phyloP scores from a whole-genome alignment of 495 filamentous ascomycete species.

The Penicillium psychrofluorescens region DNA sequence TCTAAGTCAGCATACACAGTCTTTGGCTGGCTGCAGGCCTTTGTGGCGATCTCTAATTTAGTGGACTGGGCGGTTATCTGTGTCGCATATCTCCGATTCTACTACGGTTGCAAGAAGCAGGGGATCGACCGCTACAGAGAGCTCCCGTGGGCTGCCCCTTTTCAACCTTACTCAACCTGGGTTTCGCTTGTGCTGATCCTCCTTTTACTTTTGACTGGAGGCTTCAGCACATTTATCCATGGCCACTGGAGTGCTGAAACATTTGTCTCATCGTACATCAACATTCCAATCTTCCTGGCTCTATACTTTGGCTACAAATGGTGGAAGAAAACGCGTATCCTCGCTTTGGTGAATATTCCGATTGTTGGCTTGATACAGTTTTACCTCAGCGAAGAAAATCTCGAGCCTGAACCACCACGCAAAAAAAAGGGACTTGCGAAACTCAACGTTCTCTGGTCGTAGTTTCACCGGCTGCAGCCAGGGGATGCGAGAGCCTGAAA shows the following conservation, averaged over 20 bases:
- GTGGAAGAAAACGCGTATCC: conserved; percentile 41
- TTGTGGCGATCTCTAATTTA: conserved; percentile 41
- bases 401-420: neutral
- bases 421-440: neutral
- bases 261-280: conserved; percentile 18
- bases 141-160: conserved; percentile 35
- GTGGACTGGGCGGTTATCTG: conserved; percentile 46
- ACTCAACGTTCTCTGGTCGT: conserved; percentile 3
- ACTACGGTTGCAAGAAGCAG: conserved; percentile 37
- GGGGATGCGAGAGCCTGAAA: no score
- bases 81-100: conserved; percentile 46
- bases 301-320: conserved; percentile 46
- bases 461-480: neutral
- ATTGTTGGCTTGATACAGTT: conserved; percentile 1
- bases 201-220: conserved; percentile 20
- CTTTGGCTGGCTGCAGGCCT: conserved; percentile 48
- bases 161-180: conserved; percentile 44
- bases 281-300: conserved; percentile 42
- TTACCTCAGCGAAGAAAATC: neutral
- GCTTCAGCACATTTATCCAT: conserved; percentile 33
- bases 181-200: conserved; percentile 32
- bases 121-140: conserved; percentile 19
- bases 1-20: conserved; percentile 41
- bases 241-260: conserved; percentile 21
- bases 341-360: conserved; percentile 37